phyloP scores from a whole-genome alignment of 1,139 yeast genomes.

The Sugiyamaella pinicola region DNA sequence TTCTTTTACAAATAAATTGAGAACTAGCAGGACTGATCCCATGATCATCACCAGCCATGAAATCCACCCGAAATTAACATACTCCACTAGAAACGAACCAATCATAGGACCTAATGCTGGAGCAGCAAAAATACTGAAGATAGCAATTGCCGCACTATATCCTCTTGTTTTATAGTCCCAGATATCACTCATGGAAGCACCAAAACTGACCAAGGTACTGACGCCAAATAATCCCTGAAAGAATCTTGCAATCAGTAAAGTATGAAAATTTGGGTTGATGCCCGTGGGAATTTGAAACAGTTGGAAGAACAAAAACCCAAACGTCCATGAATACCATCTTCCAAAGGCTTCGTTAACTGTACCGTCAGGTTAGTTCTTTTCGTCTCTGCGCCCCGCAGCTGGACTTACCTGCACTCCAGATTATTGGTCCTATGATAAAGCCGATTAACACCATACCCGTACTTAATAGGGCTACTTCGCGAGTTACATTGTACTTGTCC shows the following conservation, averaged over 20 bases:
- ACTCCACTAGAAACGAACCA: conserved; percentile 21
- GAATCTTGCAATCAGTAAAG: conserved; percentile 18
- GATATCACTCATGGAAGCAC: conserved; percentile 22
- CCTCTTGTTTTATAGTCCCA: conserved; percentile 16
- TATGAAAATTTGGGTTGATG: conserved; percentile 18
- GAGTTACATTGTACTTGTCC: conserved; percentile 17
- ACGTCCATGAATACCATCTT: conserved; percentile 18
- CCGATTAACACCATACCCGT: conserved; percentile 19
- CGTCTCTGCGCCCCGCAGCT: too few relatives aligned
- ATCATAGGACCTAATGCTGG: conserved; percentile 24
- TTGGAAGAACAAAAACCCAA: conserved; percentile 15
- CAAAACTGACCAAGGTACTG: conserved; percentile 18
- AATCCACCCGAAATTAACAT: conserved; percentile 22
- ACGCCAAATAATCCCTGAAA: conserved; percentile 21
- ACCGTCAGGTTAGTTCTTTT: too few relatives aligned
- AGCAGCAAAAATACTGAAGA: conserved; percentile 21
- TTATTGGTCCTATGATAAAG: conserved; percentile 16
- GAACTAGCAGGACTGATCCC: conserved; percentile 15
- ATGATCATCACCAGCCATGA: conserved; percentile 25
- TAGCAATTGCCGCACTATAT: conserved; percentile 18
- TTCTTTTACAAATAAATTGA: conserved; percentile 18
- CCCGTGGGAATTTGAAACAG: conserved; percentile 22
- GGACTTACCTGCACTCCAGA: conserved; percentile 16
- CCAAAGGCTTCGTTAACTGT: conserved; percentile 22
- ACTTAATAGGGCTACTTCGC: conserved; percentile 21